phyloP scores from a whole-genome alignment of 2,329 filamentous ascomycete species.

The Sordariomycetes sp. region DNA sequence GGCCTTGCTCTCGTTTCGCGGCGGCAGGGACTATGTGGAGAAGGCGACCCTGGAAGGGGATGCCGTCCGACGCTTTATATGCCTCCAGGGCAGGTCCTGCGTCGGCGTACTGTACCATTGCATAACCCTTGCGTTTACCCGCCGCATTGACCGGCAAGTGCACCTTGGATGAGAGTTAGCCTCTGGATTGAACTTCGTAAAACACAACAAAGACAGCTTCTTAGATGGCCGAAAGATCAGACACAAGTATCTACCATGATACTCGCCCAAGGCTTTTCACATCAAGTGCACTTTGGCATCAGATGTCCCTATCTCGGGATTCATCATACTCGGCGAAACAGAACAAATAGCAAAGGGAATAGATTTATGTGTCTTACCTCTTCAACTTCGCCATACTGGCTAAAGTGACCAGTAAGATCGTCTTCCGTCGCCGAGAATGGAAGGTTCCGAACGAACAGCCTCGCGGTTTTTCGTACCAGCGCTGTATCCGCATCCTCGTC shows the following conservation, averaged over 20 bases:
- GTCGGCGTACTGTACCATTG: conserved; percentile 68
- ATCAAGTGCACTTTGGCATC: conserved; percentile 83
- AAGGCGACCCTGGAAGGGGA: conserved; percentile 82
- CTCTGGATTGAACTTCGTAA: conserved; percentile 22
- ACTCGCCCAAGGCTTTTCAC: conserved; percentile 67
- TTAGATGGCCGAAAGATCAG: conserved; percentile 47
- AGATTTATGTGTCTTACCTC: conserved; percentile 56
- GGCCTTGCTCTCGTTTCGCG: conserved; percentile 64
- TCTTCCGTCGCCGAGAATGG: conserved; percentile 68
- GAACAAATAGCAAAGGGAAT: conserved; percentile 7
- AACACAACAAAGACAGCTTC: conserved; percentile 9
- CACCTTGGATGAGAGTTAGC: conserved; percentile 45
- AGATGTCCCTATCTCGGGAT: conserved; percentile 99
- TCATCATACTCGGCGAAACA: conserved; percentile 57
- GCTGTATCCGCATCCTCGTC: conserved; percentile 24
- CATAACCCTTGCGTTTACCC: conserved; percentile 76
- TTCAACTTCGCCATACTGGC: conserved; percentile 60
- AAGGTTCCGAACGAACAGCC: conserved; percentile 82
- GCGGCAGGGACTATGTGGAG: conserved; percentile 80
- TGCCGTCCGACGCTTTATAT: conserved; percentile 67
- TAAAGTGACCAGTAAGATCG: conserved; percentile 62
- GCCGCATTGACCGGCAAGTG: conserved; percentile 68
- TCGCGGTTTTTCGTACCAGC: conserved; percentile 56
- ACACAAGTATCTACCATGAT: conserved; percentile 49
- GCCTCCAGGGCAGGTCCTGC: conserved; percentile 63